Conservation (phyloP, 2,329 filamentous ascomycete species). For the Ophiostoma montium region DNA sequence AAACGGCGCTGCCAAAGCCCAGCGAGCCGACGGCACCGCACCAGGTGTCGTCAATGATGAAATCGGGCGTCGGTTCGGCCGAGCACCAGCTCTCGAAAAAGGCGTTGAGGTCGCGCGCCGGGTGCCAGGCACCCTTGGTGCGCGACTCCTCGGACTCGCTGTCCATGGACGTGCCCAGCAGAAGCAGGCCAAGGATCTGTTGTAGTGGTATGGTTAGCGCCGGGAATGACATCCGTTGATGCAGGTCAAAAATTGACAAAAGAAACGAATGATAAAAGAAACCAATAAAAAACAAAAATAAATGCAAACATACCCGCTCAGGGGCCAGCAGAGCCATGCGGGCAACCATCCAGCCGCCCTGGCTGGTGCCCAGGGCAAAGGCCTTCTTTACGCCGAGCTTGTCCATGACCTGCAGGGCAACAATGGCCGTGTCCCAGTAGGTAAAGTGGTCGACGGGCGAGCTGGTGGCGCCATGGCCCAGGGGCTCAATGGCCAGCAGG, state of each 20-base stretch:
- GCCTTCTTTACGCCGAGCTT: conserved; percentile 31
- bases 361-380: conserved; percentile 36
- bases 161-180: conserved; percentile 38
- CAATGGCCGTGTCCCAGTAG: conserved; percentile 39
- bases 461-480: conserved; percentile 31
- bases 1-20: conserved; percentile 25
- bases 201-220: too few species aligned
- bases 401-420: conserved; percentile 43
- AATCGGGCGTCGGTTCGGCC: conserved; percentile 24
- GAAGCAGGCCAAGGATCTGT: conserved; percentile 24
- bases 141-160: conserved; percentile 33
- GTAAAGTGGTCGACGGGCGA: conserved; percentile 30
- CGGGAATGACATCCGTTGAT: too few species aligned
- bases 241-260: too few species aligned
- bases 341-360: conserved; percentile 36
- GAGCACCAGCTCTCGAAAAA: not conserved
- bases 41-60: conserved; percentile 29
- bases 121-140: conserved; percentile 35
- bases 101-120: conserved; percentile 17
- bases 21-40: conserved; percentile 26
- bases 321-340: conserved; percentile 32
- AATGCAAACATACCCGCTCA: not conserved
- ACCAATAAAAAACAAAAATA: too few species aligned
- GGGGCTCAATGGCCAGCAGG: conserved; percentile 36
- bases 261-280: too few species aligned